These are phyloP conservation scores for Plasmodium vivax DNA, from an alignment of 169 alveolate species.

Conservation along the genomic window DNA sequence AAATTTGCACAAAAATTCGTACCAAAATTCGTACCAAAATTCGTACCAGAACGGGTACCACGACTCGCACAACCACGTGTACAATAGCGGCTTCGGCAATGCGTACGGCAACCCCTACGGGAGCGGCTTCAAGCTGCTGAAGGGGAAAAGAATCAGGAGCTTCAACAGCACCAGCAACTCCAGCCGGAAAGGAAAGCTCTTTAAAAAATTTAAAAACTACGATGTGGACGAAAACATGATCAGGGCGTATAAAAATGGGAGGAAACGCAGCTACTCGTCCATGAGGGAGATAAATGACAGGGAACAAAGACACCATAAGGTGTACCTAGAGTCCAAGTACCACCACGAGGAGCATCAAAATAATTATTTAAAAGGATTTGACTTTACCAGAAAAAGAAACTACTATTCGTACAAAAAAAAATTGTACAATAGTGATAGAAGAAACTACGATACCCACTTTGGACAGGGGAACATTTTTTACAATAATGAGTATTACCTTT, in stretches of 20 bases:
- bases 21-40: background rate
- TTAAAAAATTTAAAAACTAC: slow-evolving; percentile 31
- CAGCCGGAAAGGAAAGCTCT: slow-evolving; percentile 6
- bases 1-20: background rate
- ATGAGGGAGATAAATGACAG: slow-evolving; percentile 8
- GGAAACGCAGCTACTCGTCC: slow-evolving; percentile 53
- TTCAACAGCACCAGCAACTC: slow-evolving; percentile 26
- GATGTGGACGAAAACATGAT: slow-evolving; percentile 5
- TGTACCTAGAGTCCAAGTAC: slow-evolving; percentile 35
- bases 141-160: slow-evolving; percentile 35
- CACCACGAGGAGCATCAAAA: slow-evolving; percentile 31
- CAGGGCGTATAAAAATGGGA: slow-evolving; percentile 15
- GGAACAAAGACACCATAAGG: slow-evolving; percentile 15
- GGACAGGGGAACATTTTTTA: slow-evolving; percentile 66
- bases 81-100: background rate
- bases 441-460: slow-evolving; percentile 63
- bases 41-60: background rate
- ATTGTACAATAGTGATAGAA: slow-evolving; percentile 26
- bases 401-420: slow-evolving; percentile 59
- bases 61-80: background rate
- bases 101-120: background rate
- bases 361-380: slow-evolving; percentile 18
- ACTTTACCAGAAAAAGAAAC: slow-evolving; percentile 31
- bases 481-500: slow-evolving; percentile 59
- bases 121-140: background rate